phyloP scores from a whole-genome alignment of 208 protist species.

The Trypanosoma conorhini region DNA sequence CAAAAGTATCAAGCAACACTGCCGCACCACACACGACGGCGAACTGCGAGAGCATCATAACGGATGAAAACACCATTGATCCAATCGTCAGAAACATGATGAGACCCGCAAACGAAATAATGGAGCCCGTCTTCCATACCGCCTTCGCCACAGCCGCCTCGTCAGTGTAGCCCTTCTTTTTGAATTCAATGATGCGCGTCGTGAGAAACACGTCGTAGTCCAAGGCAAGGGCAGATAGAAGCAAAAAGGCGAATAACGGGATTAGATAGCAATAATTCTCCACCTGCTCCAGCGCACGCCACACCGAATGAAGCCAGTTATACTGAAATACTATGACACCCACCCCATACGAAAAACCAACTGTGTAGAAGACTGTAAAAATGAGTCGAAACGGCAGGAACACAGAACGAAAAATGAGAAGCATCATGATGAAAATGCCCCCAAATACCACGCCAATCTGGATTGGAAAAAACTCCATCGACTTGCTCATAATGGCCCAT shows the following conservation, averaged over 20 bases:
- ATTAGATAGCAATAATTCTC: conserved; percentile 29
- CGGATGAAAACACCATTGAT: conserved; percentile 26
- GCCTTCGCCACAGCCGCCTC: conserved; percentile 35
- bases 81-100: conserved; percentile 48
- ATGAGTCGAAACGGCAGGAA: conserved; percentile 30
- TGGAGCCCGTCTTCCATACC: conserved; percentile 29
- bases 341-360: conserved; percentile 28
- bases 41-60: conserved; percentile 38
- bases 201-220: conserved; percentile 52
- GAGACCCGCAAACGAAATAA: conserved; percentile 37
- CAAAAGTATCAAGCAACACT: conserved; percentile 41
- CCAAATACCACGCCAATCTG: conserved; percentile 29
- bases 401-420: conserved; percentile 32
- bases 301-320: conserved; percentile 29
- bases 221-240: conserved; percentile 31
- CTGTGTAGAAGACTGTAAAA: conserved; percentile 30
- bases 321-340: conserved; percentile 38
- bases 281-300: conserved; percentile 23
- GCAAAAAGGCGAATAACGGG: conserved; percentile 30
- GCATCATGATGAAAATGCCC: conserved; percentile 33
- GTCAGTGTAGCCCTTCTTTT: conserved; percentile 25
- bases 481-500: conserved; percentile 26
- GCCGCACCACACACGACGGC: conserved; percentile 27
- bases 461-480: conserved; percentile 36
- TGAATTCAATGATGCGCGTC: conserved; percentile 35